Evolutionary conservation across 164 flowering plant genomes (phyloP).

Genomic region (Santalum album): DNA sequence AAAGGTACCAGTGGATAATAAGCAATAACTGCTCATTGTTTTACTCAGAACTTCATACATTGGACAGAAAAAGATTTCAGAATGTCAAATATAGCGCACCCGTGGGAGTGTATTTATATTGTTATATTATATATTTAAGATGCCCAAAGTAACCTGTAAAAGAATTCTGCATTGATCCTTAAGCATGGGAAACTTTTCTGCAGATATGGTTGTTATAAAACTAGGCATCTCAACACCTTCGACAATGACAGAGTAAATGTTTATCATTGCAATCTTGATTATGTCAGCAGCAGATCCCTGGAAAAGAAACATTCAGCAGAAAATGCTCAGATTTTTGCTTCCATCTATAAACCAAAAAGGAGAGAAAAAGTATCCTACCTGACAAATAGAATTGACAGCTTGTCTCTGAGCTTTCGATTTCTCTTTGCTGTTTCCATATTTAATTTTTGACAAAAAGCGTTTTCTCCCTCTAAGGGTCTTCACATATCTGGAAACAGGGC

Average conservation of each 20-base stretch:
- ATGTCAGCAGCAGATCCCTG: slow-evolving; percentile 99
- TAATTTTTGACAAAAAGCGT: slow-evolving; percentile 79
- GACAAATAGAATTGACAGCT: slow-evolving; percentile 96
- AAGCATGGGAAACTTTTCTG: slow-evolving; percentile 38
- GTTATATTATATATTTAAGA: no score
- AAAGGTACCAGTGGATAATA: no score
- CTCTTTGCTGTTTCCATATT: slow-evolving; percentile 65
- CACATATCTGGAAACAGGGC: slow-evolving; percentile 39
- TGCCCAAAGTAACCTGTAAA: slow-evolving; percentile 57
- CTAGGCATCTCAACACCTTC: slow-evolving; percentile 26
- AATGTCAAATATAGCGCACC: no score
- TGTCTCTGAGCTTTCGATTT: slow-evolving; percentile 97
- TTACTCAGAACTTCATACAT: no score
- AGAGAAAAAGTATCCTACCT: slow-evolving; percentile 34
- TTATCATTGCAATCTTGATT: slow-evolving; percentile 93
- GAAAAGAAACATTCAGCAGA: slow-evolving; percentile 12
- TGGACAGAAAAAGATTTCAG: no score
- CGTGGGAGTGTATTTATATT: no score
- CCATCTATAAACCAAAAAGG: neutral
- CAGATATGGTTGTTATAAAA: slow-evolving; percentile 16
- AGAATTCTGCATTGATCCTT: slow-evolving; percentile 75
- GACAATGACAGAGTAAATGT: slow-evolving; percentile 50
- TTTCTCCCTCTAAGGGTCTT: slow-evolving; percentile 84
- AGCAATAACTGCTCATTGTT: no score
- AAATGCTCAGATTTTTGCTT: neutral